Evolutionary conservation across 306 rosid genomes (phyloP).

Genomic region (Heteromeles arbutifolia): DNA sequence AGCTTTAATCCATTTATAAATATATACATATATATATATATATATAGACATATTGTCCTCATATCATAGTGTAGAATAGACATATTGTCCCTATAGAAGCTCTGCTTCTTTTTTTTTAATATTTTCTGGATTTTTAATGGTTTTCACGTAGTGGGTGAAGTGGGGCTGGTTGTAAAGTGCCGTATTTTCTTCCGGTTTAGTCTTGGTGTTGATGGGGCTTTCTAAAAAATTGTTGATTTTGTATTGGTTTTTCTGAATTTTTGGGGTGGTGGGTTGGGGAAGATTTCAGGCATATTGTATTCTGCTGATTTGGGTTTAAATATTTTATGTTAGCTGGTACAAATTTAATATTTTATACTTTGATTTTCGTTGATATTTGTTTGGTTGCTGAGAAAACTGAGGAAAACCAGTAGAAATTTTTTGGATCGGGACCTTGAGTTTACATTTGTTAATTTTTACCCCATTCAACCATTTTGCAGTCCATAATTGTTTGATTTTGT

Average conservation of each 20-base stretch:
- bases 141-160: conserved; percentile 28
- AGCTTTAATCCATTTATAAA: background rate
- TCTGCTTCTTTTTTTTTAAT: no score
- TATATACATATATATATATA: background rate
- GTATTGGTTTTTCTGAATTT: background rate
- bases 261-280: conserved; percentile 5
- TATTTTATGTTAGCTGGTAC: background rate
- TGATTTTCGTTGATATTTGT: conserved; percentile 26
- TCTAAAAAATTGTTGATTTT: background rate
- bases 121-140: background rate
- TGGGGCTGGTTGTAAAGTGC: conserved; percentile 2
- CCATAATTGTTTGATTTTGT: background rate
- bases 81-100: background rate
- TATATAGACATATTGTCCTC: background rate
- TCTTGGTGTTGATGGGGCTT: conserved; percentile 12
- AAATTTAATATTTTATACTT: conserved; percentile 11
- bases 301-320: background rate
- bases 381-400: conserved; percentile 27
- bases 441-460: conserved; percentile 1
- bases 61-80: no score
- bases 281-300: background rate
- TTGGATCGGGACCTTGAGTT: conserved; percentile 29
- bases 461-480: conserved; percentile 3
- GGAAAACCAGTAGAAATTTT: conserved; percentile 11
- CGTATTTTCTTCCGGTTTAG: conserved; percentile 5